A percentile compares a stretch with the other conserved stretches of the same genome.
Evolutionary conservation across 208 protist species (phyloP).

Genomic region (Acanthamoeba castellanii): DNA sequence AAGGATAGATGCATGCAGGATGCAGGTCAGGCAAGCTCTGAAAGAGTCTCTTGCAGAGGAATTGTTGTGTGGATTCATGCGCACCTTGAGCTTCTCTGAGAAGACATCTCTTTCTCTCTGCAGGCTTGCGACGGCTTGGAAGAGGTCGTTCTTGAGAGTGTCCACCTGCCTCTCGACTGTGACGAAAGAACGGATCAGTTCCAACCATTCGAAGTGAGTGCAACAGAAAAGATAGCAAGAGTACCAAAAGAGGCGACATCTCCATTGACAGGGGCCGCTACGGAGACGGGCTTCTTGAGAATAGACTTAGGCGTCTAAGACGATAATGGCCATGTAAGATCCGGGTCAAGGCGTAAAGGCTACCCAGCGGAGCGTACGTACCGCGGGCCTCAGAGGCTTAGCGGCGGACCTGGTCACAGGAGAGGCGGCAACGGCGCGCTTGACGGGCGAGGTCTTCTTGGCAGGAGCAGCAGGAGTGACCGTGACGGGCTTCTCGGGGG

Average conservation of each 20-base stretch:
- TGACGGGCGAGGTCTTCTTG: not conserved
- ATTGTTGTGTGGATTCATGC: no score
- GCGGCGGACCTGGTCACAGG: not conserved
- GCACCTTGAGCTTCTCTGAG: not conserved
- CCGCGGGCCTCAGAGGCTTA: not conserved
- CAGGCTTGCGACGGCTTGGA: not conserved
- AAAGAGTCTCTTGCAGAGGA: no score
- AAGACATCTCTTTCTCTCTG: not conserved
- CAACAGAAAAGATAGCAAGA: not conserved
- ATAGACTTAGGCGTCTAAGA: slow-evolving; percentile 7
- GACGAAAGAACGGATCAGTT: not conserved
- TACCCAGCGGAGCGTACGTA: not conserved
- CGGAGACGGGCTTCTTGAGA: not conserved
- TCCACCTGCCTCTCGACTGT: not conserved
- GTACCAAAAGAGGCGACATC: not conserved
- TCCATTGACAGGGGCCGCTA: not conserved
- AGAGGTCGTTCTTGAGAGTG: not conserved
- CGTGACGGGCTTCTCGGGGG: not conserved
- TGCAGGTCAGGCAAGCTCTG: no score
- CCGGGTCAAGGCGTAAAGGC: not conserved
- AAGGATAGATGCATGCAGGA: not conserved
- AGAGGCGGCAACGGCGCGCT: not conserved
- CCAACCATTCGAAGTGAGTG: not conserved
- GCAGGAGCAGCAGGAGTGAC: not conserved
- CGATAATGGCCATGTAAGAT: not conserved